Base-by-base conservation (phyloP, 176 grass and related monocot genomes). In the Microstegium vimineum region DNA sequence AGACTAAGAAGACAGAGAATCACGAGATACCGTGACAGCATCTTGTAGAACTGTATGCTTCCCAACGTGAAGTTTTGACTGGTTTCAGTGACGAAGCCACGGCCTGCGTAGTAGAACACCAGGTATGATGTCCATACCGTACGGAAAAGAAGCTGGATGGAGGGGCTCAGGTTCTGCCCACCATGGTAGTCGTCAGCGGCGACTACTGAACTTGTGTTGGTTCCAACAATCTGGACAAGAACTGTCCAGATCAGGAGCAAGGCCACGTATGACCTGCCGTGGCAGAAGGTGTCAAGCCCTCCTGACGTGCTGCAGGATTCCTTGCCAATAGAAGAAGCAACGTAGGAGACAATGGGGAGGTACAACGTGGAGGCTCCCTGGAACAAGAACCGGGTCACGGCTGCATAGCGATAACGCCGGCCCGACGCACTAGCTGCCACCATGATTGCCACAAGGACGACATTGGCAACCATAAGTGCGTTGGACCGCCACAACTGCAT, bases 201-300 rank as follows among this genome's bases (percentile, higher is more conserved):
- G 8, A 80, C 14, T 1, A 52, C 17, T 27, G n/a, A 13, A 25
- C 31, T 69, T 23, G 46, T 54, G 10, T 37, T 68, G 22, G 8
- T 54, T 5, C 78, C 64, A 28, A 69, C 9, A 36, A 81, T 81
- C 23, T 69, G 64, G 8, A 81, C 78, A 69, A 80, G 78, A 56
- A 80, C 46, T 13, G 64, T 56, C 78, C 78, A 81, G 3, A 28
- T 28, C 10, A 81, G 46, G 32, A 81, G 46, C 22, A 38, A 17
- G 20, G 12, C 13, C 2, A 80, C 3, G 42, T 67, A 35, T 5
- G 4, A 16, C 41, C 18, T 3, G 10, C 6, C 62, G 6, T 10
- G 3, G 10, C 76, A 79, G 3, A 10, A 23, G 3, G 66, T 3
- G 20, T 35, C 12, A 7, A 79, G 11, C 5, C 20, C 42, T 2